Conservation (phyloP, 768 basidiomycete genomes). For the Xerocomellus intermedius region DNA sequence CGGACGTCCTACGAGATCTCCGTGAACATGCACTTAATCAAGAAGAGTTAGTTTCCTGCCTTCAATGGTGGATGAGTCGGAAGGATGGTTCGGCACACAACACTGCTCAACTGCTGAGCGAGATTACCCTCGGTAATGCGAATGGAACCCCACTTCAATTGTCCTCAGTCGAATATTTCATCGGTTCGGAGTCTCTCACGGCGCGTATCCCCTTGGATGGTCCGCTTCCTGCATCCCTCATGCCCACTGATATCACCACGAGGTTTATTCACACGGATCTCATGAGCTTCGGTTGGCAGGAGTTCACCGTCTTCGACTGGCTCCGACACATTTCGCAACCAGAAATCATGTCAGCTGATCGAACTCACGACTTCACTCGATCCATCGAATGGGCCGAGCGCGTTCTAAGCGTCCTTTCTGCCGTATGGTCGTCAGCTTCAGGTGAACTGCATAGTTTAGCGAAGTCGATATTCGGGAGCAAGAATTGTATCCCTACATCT, state of each 20-base stretch:
- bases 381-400: conserved; percentile 78
- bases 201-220: conserved; percentile 65
- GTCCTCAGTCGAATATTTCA: conserved; percentile 59
- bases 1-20: conserved; percentile 1
- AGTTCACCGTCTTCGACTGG: conserved; percentile 74
- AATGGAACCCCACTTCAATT: conserved; percentile 35
- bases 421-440: conserved; percentile 60
- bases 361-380: conserved; percentile 56
- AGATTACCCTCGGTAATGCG: too few relatives aligned
- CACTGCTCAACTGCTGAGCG: conserved; percentile 47
- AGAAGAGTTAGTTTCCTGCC: conserved; percentile 1
- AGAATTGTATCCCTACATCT: neutral
- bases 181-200: conserved; percentile 46
- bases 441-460: conserved; percentile 20
- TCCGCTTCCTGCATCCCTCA: conserved; percentile 69
- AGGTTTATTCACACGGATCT: conserved; percentile 52
- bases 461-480: neutral
- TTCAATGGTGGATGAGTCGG: neutral
- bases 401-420: conserved; percentile 58
- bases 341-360: conserved; percentile 36
- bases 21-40: neutral
- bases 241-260: conserved; percentile 60
- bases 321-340: conserved; percentile 57
- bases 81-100: too few relatives aligned
- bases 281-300: conserved; percentile 70